Evolutionary conservation across 768 basidiomycete genomes (phyloP).

Genomic region (Cyathus striatus): DNA sequence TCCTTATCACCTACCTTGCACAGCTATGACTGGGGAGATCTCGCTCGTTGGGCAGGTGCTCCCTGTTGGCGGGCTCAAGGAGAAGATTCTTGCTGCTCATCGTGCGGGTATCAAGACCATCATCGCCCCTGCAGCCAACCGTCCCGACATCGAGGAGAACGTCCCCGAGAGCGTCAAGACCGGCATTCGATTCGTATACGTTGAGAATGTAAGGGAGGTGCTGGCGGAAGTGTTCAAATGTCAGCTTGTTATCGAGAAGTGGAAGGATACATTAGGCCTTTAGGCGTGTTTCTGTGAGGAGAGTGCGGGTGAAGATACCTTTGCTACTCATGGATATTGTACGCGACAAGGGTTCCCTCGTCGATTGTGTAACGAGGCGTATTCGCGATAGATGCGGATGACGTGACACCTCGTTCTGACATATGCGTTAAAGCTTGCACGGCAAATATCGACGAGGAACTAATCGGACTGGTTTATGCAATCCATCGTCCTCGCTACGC

Average conservation of each 20-base stretch:
- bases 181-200: slow-evolving; percentile 93
- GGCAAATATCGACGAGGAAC: too few relatives aligned
- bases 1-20: slow-evolving; percentile 1
- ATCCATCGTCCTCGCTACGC: too few relatives aligned
- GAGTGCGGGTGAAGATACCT: too few relatives aligned
- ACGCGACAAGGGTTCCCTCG: too few relatives aligned
- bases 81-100: slow-evolving; percentile 95
- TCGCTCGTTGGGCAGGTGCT: slow-evolving; percentile 94
- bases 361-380: too few relatives aligned
- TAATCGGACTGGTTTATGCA: too few relatives aligned
- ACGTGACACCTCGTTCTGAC: too few relatives aligned
- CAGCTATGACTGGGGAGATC: slow-evolving; percentile 98
- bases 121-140: slow-evolving; percentile 81
- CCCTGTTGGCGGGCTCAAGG: slow-evolving; percentile 93
- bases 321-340: too few relatives aligned
- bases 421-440: too few relatives aligned
- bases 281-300: too few relatives aligned
- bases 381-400: too few relatives aligned
- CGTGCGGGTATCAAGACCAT: slow-evolving; percentile 94
- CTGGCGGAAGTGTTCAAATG: slow-evolving; percentile 81
- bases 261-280: slow-evolving; percentile 67
- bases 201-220: slow-evolving; percentile 89
- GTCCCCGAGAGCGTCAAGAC: slow-evolving; percentile 94
- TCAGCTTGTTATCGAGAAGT: slow-evolving; percentile 48
- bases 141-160: slow-evolving; percentile 93